Evolutionary conservation across 1,284 basidiomycete species (phyloP).

Genomic region (Puccinia sorghi): DNA sequence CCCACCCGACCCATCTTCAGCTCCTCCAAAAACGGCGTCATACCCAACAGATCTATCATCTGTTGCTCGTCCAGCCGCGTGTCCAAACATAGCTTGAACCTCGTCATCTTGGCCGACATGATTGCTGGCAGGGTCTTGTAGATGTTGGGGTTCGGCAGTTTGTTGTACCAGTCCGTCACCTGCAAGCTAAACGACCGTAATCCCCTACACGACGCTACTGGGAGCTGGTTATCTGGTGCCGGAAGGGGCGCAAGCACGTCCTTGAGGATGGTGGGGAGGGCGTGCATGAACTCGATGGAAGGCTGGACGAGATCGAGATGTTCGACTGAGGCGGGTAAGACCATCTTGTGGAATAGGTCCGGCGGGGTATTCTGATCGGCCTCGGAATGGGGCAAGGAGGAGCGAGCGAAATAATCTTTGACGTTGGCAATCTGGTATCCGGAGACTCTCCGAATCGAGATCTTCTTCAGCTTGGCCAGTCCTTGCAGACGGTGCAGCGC

Average conservation of each 20-base stretch:
- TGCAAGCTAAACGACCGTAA: neutral
- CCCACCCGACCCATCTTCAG: constrained; percentile 3
- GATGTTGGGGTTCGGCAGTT: neutral
- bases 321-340: neutral
- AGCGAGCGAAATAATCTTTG: neutral
- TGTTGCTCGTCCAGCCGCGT: constrained; percentile 4
- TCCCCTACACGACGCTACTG: neutral
- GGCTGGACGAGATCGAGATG: constrained; percentile 10
- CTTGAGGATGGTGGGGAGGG: neutral
- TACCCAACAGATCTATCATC: neutral
- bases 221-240: no score
- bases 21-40: neutral
- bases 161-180: neutral
- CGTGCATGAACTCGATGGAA: constrained; percentile 10
- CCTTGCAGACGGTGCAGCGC: neutral
- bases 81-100: constrained; percentile 10
- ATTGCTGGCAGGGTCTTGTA: neutral
- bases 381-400: neutral
- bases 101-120: constrained; percentile 8
- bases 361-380: neutral
- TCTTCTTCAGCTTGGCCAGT: neutral
- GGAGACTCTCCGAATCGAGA: neutral
- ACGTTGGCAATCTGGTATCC: constrained; percentile 5
- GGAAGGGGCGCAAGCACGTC: neutral
- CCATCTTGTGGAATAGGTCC: neutral